Evolutionary conservation across 139 green algal species (phyloP).

Genomic region (Chara braunii): DNA sequence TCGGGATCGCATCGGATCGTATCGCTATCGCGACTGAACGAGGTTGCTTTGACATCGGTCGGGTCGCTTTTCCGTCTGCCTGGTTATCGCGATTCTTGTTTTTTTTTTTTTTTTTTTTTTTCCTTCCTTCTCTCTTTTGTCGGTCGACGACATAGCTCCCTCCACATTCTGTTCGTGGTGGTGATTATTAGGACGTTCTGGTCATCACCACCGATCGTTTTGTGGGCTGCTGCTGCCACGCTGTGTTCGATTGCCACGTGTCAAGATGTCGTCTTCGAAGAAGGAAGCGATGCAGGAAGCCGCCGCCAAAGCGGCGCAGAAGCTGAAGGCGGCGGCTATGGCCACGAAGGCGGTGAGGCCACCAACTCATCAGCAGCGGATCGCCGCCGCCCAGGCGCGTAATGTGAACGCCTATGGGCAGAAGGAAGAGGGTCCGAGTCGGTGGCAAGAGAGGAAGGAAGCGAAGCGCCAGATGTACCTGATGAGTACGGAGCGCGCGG

Average conservation of each 20-base stretch:
- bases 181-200: too few species aligned
- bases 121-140: too few species aligned
- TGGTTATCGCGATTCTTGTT: too few species aligned
- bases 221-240: neutral
- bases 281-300: too few species aligned
- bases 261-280: neutral
- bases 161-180: too few species aligned
- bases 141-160: too few species aligned
- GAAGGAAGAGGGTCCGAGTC: constrained; percentile 36
- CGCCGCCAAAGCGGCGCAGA: constrained; percentile 11
- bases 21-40: too few species aligned
- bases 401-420: constrained; percentile 43
- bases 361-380: constrained; percentile 10
- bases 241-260: neutral
- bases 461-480: constrained; percentile 41
- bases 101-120: too few species aligned
- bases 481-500: constrained; percentile 36
- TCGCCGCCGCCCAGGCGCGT: constrained; percentile 8
- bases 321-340: constrained; percentile 7
- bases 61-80: too few species aligned
- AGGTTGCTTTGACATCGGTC: too few species aligned
- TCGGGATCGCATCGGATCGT: too few species aligned
- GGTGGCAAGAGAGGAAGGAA: constrained; percentile 41
- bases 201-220: neutral
- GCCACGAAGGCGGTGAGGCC: constrained; percentile 5